phyloP scores from a whole-genome alignment of 2,329 filamentous ascomycete species.

The Colletotrichum costaricense region DNA sequence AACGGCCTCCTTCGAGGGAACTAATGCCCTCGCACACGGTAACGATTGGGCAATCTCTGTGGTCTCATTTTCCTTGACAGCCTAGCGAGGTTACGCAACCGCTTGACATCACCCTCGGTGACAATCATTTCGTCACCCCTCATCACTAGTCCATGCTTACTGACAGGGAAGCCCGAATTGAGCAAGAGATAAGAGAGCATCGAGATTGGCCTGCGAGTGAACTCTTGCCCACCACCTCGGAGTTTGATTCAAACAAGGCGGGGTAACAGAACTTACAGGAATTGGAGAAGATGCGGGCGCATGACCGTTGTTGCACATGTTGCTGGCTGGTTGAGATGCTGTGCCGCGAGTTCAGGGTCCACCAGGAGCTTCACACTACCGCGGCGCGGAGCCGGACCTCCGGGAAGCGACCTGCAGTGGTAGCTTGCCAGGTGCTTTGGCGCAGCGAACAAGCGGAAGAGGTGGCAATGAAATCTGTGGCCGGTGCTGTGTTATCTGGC shows the following conservation, averaged over 20 bases:
- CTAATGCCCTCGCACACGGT: neutral
- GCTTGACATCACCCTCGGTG: neutral
- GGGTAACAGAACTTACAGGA: constrained; percentile 7
- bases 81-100: neutral
- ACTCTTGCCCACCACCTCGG: constrained; percentile 1
- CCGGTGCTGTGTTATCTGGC: neutral
- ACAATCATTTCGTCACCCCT: constrained; percentile 10
- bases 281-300: constrained; percentile 3
- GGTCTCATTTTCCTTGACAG: neutral
- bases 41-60: neutral
- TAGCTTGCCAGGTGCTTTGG: neutral
- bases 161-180: neutral
- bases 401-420: neutral
- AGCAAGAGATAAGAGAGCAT: neutral
- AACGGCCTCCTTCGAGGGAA: neutral
- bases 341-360: neutral
- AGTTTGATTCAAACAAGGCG: neutral
- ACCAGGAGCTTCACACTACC: neutral
- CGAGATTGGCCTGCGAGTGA: neutral
- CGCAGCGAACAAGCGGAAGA: neutral
- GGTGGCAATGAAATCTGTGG: neutral
- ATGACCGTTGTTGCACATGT: constrained; percentile 14
- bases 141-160: neutral
- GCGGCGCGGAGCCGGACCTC: constrained; percentile 26
- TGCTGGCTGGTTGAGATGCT: constrained; percentile 3